A percentile compares a stretch with the other conserved stretches of the same genome.
Evolutionary conservation across 768 basidiomycete genomes (phyloP).

Genomic region (Strobilomyces echinocephalus): DNA sequence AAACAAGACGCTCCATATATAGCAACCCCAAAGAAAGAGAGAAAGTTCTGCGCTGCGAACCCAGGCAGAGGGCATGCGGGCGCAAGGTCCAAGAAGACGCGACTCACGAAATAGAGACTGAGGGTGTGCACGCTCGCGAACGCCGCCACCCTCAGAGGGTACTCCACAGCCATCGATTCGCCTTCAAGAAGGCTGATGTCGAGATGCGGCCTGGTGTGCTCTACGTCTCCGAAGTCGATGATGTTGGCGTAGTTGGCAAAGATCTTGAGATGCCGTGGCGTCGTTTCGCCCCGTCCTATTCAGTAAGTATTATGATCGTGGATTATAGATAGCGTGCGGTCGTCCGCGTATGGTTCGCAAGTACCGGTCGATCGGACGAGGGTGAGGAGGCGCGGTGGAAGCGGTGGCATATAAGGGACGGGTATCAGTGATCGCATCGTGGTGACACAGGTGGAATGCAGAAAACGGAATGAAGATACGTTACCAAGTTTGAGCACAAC

Average conservation of each 20-base stretch:
- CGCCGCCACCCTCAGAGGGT: conserved; percentile 70
- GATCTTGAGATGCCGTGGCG: conserved; percentile 70
- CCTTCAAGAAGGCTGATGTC: conserved; percentile 69
- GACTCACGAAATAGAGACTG: conserved; percentile 76
- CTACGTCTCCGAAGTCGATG: conserved; percentile 73
- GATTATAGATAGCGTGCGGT: neutral
- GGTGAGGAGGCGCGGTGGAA: conserved; percentile 2
- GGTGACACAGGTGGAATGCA: conserved; percentile 6
- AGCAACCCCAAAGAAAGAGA: conserved; percentile 18
- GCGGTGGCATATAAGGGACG: conserved; percentile 2
- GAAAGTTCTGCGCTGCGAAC: neutral
- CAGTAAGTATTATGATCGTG: neutral
- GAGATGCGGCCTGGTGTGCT: conserved; percentile 63
- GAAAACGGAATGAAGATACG: conserved; percentile 13
- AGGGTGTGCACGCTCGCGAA: conserved; percentile 71
- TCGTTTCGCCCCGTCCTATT: conserved; percentile 69
- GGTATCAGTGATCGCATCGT: conserved; percentile 9
- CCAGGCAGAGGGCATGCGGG: conserved; percentile 16
- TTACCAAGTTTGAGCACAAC: conserved; percentile 72
- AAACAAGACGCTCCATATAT: conserved; percentile 14
- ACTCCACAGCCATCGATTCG: conserved; percentile 64
- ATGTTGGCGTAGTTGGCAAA: conserved; percentile 72
- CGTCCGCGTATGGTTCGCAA: conserved; percentile 3
- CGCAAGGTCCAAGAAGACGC: conserved; percentile 7
- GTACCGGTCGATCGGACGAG: neutral